Conservation (phyloP, 1,284 basidiomycete species). For the Malassezia vespertilionis region DNA sequence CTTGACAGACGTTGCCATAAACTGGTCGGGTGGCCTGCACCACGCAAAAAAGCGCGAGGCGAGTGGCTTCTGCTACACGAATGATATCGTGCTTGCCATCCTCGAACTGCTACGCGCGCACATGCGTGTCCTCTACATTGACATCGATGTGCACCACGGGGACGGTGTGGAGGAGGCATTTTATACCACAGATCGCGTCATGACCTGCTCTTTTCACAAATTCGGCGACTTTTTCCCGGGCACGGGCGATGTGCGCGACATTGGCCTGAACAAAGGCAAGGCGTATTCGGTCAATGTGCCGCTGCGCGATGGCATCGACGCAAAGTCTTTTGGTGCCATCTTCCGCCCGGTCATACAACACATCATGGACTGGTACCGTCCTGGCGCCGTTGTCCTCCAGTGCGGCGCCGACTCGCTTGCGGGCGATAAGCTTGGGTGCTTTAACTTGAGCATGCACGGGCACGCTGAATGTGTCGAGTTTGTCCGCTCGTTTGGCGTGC, state of each 20-base stretch:
- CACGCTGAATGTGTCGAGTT: constrained; percentile 85
- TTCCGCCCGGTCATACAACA: constrained; percentile 57
- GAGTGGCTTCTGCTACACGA: constrained; percentile 92
- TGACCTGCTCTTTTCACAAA: constrained; percentile 86
- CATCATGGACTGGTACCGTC: constrained; percentile 80
- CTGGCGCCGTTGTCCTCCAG: constrained; percentile 80
- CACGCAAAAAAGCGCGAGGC: constrained; percentile 97
- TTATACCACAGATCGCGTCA: constrained; percentile 90
- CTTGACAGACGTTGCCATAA: constrained; percentile 79
- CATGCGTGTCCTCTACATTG: constrained; percentile 86
- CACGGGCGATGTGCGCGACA: constrained; percentile 60
- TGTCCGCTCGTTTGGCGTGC: constrained; percentile 71
- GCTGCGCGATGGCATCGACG: constrained; percentile 82
- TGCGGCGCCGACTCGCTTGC: constrained; percentile 92
- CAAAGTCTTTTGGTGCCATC: constrained; percentile 62
- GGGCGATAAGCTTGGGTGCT: constrained; percentile 89
- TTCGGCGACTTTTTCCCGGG: constrained; percentile 97
- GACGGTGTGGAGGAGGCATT: constrained; percentile 98
- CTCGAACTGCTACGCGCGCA: constrained; percentile 52
- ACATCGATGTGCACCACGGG: constrained; percentile 96
- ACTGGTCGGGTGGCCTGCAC: constrained; percentile 95
- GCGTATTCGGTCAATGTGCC: constrained; percentile 90
- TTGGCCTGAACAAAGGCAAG: constrained; percentile 72
- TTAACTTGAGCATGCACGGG: constrained; percentile 86
- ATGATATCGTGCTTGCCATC: constrained; percentile 55